phyloP scores from a whole-genome alignment of 2,329 filamentous ascomycete species.

The Fusarium annulatum region DNA sequence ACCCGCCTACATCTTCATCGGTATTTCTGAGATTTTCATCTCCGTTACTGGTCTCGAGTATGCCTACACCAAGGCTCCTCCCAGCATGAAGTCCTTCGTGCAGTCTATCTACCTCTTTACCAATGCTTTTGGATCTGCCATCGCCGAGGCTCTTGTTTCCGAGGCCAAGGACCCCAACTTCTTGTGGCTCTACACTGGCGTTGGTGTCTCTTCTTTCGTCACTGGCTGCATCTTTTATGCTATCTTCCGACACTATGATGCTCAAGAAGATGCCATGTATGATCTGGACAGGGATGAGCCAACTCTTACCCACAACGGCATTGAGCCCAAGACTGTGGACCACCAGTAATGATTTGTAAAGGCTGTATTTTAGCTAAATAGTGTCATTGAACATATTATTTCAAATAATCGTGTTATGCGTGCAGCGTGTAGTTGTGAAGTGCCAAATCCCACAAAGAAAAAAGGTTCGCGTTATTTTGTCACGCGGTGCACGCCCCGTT shows the following conservation, averaged over 20 bases:
- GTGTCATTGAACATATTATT: background rate
- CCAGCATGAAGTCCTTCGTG: slow-evolving; percentile 73
- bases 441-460: background rate
- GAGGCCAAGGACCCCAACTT: slow-evolving; percentile 71
- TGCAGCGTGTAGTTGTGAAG: background rate
- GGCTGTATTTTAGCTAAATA: background rate
- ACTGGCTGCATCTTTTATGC: slow-evolving; percentile 65
- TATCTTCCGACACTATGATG: slow-evolving; percentile 53
- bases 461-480: background rate
- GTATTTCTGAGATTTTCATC: slow-evolving; percentile 70
- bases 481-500: background rate
- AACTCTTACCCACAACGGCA: slow-evolving; percentile 25
- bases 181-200: slow-evolving; percentile 72
- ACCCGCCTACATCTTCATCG: slow-evolving; percentile 68
- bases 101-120: slow-evolving; percentile 70
- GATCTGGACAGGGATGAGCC: slow-evolving; percentile 52
- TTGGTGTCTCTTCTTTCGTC: slow-evolving; percentile 61
- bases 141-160: slow-evolving; percentile 71
- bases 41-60: slow-evolving; percentile 78
- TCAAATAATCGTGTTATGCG: background rate
- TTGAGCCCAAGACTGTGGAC: slow-evolving; percentile 28
- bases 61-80: slow-evolving; percentile 78
- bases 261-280: slow-evolving; percentile 53
- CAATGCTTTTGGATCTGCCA: slow-evolving; percentile 66
- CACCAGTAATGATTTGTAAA: slow-evolving; percentile 16